Evolutionary conservation across 805 yeast species (phyloP).

Genomic region (Wickerhamiella slavikovae): DNA sequence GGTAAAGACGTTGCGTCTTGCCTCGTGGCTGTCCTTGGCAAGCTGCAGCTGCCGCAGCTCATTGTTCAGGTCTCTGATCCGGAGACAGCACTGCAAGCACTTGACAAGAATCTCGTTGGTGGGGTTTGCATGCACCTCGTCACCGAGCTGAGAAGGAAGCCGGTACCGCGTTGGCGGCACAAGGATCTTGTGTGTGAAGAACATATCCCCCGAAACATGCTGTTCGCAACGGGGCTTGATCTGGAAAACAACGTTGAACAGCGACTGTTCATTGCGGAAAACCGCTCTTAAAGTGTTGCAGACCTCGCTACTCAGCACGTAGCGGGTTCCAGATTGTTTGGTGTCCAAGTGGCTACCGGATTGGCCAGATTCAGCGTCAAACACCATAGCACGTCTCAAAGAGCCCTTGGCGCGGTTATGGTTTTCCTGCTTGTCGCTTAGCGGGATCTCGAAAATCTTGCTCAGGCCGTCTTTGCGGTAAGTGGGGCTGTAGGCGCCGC

Average conservation of each 20-base stretch:
- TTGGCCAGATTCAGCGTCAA: too few relatives aligned
- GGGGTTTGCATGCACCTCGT: conserved; percentile 83
- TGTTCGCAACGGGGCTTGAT: conserved; percentile 43
- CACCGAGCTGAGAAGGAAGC: conserved; percentile 91
- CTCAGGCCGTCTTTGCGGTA: conserved; percentile 89
- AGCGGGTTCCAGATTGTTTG: conserved; percentile 41
- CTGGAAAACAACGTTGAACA: conserved; percentile 59
- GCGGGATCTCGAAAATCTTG: conserved; percentile 75
- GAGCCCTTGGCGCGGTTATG: conserved; percentile 72
- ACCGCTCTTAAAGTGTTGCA: conserved; percentile 57
- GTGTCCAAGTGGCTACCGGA: conserved; percentile 12
- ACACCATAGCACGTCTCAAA: conserved; percentile 50
- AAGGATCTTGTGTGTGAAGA: conserved; percentile 69
- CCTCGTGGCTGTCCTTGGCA: conserved; percentile 37
- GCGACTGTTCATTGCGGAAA: conserved; percentile 48
- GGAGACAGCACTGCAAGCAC: conserved; percentile 55
- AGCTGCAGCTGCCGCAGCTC: conserved; percentile 45
- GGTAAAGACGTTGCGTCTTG: conserved; percentile 58
- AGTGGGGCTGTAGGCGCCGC: conserved; percentile 86
- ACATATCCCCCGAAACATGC: conserved; percentile 48
- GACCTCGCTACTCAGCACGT: conserved; percentile 73
- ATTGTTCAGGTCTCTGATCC: conserved; percentile 77
- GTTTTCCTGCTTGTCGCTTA: conserved; percentile 53
- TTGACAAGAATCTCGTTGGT: conserved; percentile 77
- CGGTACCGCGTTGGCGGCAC: conserved; percentile 97